Base-by-base conservation (phyloP, 192 early-diverging fungal species). In the Entrophospora sp. region DNA sequence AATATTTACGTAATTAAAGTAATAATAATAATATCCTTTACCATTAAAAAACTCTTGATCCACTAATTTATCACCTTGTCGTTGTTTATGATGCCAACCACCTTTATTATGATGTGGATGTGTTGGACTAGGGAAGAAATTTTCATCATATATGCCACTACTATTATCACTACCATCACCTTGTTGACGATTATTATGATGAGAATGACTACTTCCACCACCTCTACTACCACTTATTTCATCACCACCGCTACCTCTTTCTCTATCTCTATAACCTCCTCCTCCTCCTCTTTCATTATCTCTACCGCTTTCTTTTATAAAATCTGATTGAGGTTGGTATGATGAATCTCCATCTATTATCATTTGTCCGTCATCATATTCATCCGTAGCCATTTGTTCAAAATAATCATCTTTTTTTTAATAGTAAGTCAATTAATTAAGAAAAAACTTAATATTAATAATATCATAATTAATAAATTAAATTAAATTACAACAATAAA, bases 21-120 rank as follows among this genome's bases (percentile, higher is more conserved):
- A 8, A 2, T 20, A 44, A 24, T 4, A 42, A 42, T 28, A 38
- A 13, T 9, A 31, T 30, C 9, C 5, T 20, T 25, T 34, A 66
- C 64, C 64, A 43, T 66, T 66, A 38, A 66, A 66, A 27, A 66
- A 66, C 20, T 66, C 64, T 22, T 53, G 37, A 30, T 66, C 64
- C 5, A 66, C 49, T 16, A 44, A 35, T 35, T 66, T 66, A 32
- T 66, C 64, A 37, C 49, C 37, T 30, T 48, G 31, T 53, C 55
- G 64, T 31, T 66, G 64, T 42, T 44, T 52, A 53, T 66, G 64
- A 63, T 57, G 55, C 34, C 18, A 14, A n/a, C 63, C 25, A n/a
- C 31, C 49, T 18, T 66, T 52, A 40, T 66, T 48, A 38, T 53
- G 48, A 8, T 34, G 31, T 24, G 30, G 38, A n/a, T 66, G 64